phyloP scores from a whole-genome alignment of 202 grass and related monocot genomes.

The Musa balbisiana region DNA sequence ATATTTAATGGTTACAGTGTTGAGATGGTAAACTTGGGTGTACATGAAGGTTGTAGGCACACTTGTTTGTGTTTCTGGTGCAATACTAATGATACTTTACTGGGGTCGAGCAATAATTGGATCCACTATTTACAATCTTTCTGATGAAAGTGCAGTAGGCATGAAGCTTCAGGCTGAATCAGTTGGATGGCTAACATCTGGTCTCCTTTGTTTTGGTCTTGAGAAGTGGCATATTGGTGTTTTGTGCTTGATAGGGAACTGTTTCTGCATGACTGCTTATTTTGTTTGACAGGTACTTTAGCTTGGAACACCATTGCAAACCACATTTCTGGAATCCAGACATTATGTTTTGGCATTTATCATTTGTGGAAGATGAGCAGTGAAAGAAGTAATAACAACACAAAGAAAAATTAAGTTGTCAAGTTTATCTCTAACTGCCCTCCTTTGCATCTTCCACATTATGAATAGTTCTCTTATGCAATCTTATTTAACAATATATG shows the following conservation, averaged over 20 bases:
- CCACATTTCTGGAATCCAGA: neutral
- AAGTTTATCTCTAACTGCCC: no score
- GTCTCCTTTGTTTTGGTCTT: slow-evolving; percentile 36
- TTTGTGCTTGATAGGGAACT: slow-evolving; percentile 77
- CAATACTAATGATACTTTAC: slow-evolving; percentile 66
- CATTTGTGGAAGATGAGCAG: neutral
- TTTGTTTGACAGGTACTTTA: slow-evolving; percentile 70
- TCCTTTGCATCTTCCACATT: no score
- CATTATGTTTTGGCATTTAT: neutral
- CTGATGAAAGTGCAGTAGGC: slow-evolving; percentile 38
- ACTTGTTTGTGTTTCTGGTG: slow-evolving; percentile 59
- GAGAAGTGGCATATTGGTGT: slow-evolving; percentile 70
- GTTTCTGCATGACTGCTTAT: slow-evolving; percentile 71
- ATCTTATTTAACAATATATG: no score
- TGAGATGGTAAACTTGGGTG: slow-evolving; percentile 53
- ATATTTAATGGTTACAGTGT: slow-evolving; percentile 42
- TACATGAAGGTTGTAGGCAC: slow-evolving; percentile 65
- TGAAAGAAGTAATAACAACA: neutral
- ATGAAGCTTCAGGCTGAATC: slow-evolving; percentile 56
- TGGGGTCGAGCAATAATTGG: slow-evolving; percentile 56
- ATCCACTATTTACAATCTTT: slow-evolving; percentile 29
- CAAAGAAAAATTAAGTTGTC: no score
- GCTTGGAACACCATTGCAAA: neutral
- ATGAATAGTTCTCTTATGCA: no score
- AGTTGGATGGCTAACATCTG: slow-evolving; percentile 23